Evolutionary conservation across 768 basidiomycete genomes (phyloP).

Genomic region (Tricholoma matsutake): DNA sequence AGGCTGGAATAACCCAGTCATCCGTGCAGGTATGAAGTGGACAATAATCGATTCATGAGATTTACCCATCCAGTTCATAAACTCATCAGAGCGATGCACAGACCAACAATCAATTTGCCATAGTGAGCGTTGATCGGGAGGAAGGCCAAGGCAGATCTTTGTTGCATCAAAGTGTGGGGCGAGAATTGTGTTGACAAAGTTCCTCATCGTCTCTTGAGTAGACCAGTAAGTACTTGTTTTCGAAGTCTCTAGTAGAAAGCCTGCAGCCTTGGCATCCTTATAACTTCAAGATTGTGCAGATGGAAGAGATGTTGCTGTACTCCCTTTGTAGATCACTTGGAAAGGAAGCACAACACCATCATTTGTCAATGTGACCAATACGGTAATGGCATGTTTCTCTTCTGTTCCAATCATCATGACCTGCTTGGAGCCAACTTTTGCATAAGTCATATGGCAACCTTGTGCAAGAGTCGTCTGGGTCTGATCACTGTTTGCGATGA

Average conservation of each 20-base stretch:
- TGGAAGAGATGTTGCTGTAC: conserved; percentile 14
- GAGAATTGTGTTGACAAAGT: too few relatives aligned
- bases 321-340: conserved; percentile 32
- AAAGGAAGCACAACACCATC: conserved; percentile 32
- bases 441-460: conserved; percentile 27
- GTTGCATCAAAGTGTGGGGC: too few relatives aligned
- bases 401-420: conserved; percentile 31
- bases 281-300: background rate
- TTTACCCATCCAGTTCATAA: conserved; percentile 4
- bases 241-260: background rate
- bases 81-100: conserved; percentile 23
- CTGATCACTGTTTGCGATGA: conserved; percentile 36
- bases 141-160: conserved; percentile 14
- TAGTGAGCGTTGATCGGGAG: conserved; percentile 15
- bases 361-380: conserved; percentile 29
- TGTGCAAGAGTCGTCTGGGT: conserved; percentile 27
- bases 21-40: background rate
- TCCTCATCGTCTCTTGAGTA: conserved; percentile 22
- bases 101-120: conserved; percentile 25
- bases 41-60: conserved; percentile 5
- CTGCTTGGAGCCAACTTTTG: conserved; percentile 28
- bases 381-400: conserved; percentile 41
- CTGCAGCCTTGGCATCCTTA: background rate
- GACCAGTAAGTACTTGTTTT: too few relatives aligned
- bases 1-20: background rate